Evolutionary conservation across 495 filamentous ascomycete genomes (phyloP), one percentile per base, ranked within the genome.

Genomic region (Poronia punctata): DNA sequence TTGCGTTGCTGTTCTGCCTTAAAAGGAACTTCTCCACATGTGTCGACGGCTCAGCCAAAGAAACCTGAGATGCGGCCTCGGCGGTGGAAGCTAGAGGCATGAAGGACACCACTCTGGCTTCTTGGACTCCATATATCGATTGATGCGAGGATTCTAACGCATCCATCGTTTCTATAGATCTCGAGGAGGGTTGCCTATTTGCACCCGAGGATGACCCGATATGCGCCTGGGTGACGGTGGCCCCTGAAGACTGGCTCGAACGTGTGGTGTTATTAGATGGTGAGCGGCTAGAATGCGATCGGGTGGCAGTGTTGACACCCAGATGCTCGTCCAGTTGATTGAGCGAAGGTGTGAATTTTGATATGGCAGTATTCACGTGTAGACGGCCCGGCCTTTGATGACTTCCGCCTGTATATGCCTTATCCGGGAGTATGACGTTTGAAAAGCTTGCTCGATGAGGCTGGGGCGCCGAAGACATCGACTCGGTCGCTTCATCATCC

Each of bases 401-500:
- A 1, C 35, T 28, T 20, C 46, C 50, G 23, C 40, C 49, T 11
- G 43, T 40, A 19, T 20, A 29, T 5, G 16, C 3, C n/a, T 17
- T 26, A 14, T 45, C 32, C 10, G n/a, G 21, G 22, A 3, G 16
- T 49, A 25, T 42, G 42, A 17, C 49, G 42, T 30, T 35, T 34
- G 37, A 40, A 43, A 36, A 37, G 46, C 11, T 55, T 45, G 24
- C 51, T 43, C 24, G 54, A 49, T 14, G 48, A 42, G 37, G 46
- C 14, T 25, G 39, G 48, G 23, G 52, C 44, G 25, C 43, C 30
- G 42, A 21, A 1, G 54, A 44, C 3, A 54, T 46, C 17, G 54
- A 44, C 16, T 55, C 57, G 7, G 49, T 52, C 3, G 49, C 53
- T 22, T 66, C 68, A 5, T 67, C 66, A 11, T 53, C 59, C 24